These are phyloP conservation scores for sorghum (Sorghum bicolor) DNA, from an alignment of 176 grass and related monocot species.

Conservation along the genomic window DNA sequence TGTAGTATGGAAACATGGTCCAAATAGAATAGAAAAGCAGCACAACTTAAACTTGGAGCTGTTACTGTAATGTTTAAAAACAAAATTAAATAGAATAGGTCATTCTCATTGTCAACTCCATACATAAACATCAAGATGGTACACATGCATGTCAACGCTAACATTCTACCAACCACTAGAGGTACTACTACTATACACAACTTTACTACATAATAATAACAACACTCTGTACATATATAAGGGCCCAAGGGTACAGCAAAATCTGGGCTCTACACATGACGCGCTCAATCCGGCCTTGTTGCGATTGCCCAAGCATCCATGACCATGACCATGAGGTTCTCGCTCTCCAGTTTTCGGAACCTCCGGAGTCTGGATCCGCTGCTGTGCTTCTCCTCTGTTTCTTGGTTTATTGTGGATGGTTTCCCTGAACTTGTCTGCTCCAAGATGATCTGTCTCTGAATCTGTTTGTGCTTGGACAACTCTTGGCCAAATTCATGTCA, in stretches of 20 bases:
- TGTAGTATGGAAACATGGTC: background rate
- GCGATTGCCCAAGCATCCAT: background rate
- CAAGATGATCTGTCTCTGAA: background rate
- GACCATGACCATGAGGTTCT: background rate
- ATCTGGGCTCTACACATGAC: constrained; percentile 37
- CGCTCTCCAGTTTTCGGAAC: background rate
- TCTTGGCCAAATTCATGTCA: background rate
- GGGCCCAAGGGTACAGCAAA: constrained; percentile 47
- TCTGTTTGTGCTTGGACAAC: background rate
- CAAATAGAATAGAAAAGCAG: background rate
- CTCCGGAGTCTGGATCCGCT: background rate
- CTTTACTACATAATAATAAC: background rate
- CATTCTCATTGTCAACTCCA: constrained; percentile 21
- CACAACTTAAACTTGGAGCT: background rate
- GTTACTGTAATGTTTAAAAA: background rate
- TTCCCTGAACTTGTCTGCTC: background rate
- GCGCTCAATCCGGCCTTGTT: background rate
- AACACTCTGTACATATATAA: constrained; percentile 17
- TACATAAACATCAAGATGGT: constrained; percentile 8
- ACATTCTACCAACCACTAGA: constrained; percentile 29
- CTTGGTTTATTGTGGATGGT: background rate
- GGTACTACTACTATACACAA: constrained; percentile 34
- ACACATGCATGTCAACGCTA: constrained; percentile 42
- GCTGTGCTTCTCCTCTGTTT: background rate
- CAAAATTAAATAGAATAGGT: constrained; percentile 11